Evolutionary conservation across 164 flowering plant species (phyloP).

Genomic region (Sedum album): DNA sequence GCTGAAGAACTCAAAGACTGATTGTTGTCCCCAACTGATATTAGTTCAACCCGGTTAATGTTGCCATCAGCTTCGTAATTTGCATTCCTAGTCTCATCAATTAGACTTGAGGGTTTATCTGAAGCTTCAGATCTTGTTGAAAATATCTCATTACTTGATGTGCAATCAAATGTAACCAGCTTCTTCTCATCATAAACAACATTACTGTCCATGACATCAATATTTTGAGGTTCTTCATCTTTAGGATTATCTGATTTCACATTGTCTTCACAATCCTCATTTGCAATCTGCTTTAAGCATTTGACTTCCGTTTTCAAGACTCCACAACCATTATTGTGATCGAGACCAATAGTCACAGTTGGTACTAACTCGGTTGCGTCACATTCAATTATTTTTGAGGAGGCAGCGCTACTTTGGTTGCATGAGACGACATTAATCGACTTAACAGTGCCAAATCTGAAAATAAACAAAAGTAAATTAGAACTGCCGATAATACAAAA

Average conservation of each 20-base stretch:
- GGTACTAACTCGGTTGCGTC: neutral
- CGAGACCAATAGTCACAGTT: constrained; percentile 9
- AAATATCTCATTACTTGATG: neutral
- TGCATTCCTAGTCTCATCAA: neutral
- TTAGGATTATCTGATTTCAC: neutral
- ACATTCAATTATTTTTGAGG: constrained; percentile 16
- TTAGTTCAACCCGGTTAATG: neutral
- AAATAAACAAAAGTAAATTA: neutral
- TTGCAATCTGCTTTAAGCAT: constrained; percentile 14
- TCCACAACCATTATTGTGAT: constrained; percentile 23
- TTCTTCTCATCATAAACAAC: neutral
- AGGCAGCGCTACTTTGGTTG: constrained; percentile 6
- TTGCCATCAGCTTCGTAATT: neutral
- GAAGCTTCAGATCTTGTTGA: neutral
- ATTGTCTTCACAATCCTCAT: constrained; percentile 4
- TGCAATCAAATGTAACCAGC: neutral
- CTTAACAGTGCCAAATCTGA: constrained; percentile 87
- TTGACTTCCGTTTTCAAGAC: constrained; percentile 8
- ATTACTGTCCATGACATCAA: neutral
- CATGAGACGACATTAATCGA: constrained; percentile 48
- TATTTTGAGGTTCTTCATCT: neutral
- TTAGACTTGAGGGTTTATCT: neutral
- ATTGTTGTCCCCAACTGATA: neutral
- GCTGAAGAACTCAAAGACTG: neutral
- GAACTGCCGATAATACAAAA: neutral